Evolutionary conservation across 495 filamentous ascomycete genomes (phyloP), one percentile per base, ranked within the genome.

Genomic region (Copromyces sp.): DNA sequence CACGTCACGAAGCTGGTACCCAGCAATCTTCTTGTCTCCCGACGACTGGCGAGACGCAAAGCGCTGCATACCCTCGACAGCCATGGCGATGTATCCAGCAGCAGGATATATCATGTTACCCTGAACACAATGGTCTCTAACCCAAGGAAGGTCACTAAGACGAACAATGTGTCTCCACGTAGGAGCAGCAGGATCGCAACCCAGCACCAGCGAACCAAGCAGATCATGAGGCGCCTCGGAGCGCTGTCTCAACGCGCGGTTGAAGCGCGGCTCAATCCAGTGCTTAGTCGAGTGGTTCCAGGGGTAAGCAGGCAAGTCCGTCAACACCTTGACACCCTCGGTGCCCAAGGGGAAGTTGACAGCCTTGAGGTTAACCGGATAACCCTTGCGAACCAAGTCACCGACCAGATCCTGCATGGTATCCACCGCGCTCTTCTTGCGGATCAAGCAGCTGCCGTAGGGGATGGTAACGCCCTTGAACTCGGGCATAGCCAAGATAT

Each of bases 81-180:
- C 87, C 77, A 86, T 86, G 5, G 81, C 76, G 14, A 86, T 74
- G 71, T 86, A 88, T 0, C 83, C 85, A 5, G 88, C 83, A 12
- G 82, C 87, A 2, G 89, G 89, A 53, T 88, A 87, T 1, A 91
- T 77, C 39, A 78, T 79, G 47, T 78, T 78, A n/a, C 73, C 74
- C 68, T 82, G 80, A 0, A 82, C 73, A 24, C 74, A 68, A 73
- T 89, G 87, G 39, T 86, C 85, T 2, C 76, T 53, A 0, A 88
- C 47, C 87, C 86, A 89, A 0, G 85, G 83, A 0, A 81, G 53
- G 68, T 89, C 86, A 1, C 71, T 72, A 0, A 81, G 59, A 2
- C 80, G 77, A 12, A 89, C 53, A n/a, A 80, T 75, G 40, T 79
- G 73, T 74, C 83, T 45, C 84, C 80, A 85, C 61, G 85, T 73